A percentile compares a stretch with the other conserved stretches of the same genome.
Conservation (phyloP, 2,329 filamentous ascomycete species). For the Raffaelea deltoideospora region DNA sequence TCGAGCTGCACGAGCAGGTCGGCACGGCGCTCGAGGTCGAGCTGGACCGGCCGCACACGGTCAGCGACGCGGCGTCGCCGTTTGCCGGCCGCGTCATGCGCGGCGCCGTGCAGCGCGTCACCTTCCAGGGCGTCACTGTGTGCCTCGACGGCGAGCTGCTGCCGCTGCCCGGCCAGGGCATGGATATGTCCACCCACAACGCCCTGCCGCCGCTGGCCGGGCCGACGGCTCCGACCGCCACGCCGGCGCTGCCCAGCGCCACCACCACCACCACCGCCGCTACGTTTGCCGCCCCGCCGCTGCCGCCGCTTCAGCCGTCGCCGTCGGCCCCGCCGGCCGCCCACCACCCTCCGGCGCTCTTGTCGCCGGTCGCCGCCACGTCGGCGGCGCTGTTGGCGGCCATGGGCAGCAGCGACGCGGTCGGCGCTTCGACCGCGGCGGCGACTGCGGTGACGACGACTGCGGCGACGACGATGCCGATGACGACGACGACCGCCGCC, state of each 20-base stretch:
- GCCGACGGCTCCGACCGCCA: constrained; percentile 27
- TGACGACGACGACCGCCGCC: neutral
- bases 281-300: constrained; percentile 23
- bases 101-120: constrained; percentile 59
- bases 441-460: constrained; percentile 23
- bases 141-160: constrained; percentile 57
- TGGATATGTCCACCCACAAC: constrained; percentile 60
- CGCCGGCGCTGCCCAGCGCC: constrained; percentile 37
- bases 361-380: constrained; percentile 16
- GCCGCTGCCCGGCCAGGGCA: constrained; percentile 41
- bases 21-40: constrained; percentile 61
- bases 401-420: constrained; percentile 6
- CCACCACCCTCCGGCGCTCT: no score
- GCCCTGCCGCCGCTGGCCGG: constrained; percentile 26
- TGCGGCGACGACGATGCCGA: neutral
- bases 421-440: constrained; percentile 9
- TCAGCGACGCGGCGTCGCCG: constrained; percentile 41
- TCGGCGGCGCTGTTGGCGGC: constrained; percentile 17
- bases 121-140: constrained; percentile 58
- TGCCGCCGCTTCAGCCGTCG: neutral
- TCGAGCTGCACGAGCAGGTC: constrained; percentile 68
- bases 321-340: neutral
- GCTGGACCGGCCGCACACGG: constrained; percentile 54
- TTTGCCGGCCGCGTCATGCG: constrained; percentile 54
- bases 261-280: constrained; percentile 33